A percentile compares a stretch with the other conserved stretches of the same genome.
Conservation (phyloP, 169 alveolate species). For the Plasmodium blacklocki region DNA sequence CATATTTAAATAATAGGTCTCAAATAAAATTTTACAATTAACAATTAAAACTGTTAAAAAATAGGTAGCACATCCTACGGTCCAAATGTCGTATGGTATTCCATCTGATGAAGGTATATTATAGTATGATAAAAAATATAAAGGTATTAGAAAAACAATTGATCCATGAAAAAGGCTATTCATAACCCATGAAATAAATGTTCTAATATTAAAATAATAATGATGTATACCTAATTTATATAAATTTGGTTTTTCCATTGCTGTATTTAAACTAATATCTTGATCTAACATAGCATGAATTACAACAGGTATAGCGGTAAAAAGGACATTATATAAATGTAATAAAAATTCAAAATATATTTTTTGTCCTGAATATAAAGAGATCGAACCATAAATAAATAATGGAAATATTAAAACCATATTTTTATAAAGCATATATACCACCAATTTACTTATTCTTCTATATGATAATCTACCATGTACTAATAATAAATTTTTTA, state of each 20-base stretch:
- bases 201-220: conserved; percentile 80
- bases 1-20: conserved; percentile 81
- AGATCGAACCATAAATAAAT: conserved; percentile 92
- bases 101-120: conserved; percentile 80
- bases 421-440: conserved; percentile 98
- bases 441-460: conserved; percentile 94
- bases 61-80: conserved; percentile 79
- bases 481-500: conserved; percentile 87
- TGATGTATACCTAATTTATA: conserved; percentile 86
- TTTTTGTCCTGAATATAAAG: conserved; percentile 95
- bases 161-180: conserved; percentile 84
- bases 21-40: conserved; percentile 83
- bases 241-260: conserved; percentile 82
- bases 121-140: conserved; percentile 78
- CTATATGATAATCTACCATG: conserved; percentile 95
- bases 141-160: conserved; percentile 77
- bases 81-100: conserved; percentile 77
- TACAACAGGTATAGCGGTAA: conserved; percentile 95
- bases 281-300: conserved; percentile 87
- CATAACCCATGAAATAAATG: conserved; percentile 84
- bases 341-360: conserved; percentile 95
- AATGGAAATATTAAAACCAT: conserved; percentile 95
- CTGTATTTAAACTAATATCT: conserved; percentile 82
- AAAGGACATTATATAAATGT: conserved; percentile 94
- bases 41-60: conserved; percentile 84